Evolutionary conservation across 2,329 filamentous ascomycete species (phyloP), one percentile per base, ranked within the genome.

Genomic region (Pseudonectria foliicola): DNA sequence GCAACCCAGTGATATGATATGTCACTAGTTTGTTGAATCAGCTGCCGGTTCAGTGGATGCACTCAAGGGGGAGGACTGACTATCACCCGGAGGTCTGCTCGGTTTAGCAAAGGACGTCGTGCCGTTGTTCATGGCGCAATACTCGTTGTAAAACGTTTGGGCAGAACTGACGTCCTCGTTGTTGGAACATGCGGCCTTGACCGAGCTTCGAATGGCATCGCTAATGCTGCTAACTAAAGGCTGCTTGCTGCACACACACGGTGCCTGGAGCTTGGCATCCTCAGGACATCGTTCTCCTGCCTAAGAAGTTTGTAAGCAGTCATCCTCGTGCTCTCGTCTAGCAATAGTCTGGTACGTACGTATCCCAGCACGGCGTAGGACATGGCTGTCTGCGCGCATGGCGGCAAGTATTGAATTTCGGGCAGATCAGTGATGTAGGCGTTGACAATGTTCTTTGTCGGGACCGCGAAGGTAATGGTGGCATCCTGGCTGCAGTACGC

Each of bases 1-100:
- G 57, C 18, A 76, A 50, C 10, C 65, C 72, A 2, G 70, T 73
- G 37, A 76, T 67, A 38, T 73, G 70, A 46, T 75, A 77, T 1
- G 68, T 63, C 64, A 77, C 66, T 70, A 6, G 10, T 13, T 21
- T 16, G 12, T 10, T 26, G 6, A 5, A 38, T 46, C 27, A 45
- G 38, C 2, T 7, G 13, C 8, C 21, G 11, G 15, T n/a, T 13
- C 12, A 14, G 7, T 2, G 15, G 24, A 21, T 6, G 2, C 11
- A 7, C n/a, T 13, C 0, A 21, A 4, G 10, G 5, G 3, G 6
- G 1, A 12, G 11, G 13, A 62, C 68, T 40, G 45, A 73, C 68
- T 71, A 40, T 73, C 63, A 28, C 73, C 72, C 0, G 71, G 68
- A 6, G 71, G 71, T 18, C 59, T 50, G 1, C 63, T 53, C 2